Evolutionary conservation across 768 basidiomycete genomes (phyloP).

Genomic region (Pleurotus citrinopileatus): DNA sequence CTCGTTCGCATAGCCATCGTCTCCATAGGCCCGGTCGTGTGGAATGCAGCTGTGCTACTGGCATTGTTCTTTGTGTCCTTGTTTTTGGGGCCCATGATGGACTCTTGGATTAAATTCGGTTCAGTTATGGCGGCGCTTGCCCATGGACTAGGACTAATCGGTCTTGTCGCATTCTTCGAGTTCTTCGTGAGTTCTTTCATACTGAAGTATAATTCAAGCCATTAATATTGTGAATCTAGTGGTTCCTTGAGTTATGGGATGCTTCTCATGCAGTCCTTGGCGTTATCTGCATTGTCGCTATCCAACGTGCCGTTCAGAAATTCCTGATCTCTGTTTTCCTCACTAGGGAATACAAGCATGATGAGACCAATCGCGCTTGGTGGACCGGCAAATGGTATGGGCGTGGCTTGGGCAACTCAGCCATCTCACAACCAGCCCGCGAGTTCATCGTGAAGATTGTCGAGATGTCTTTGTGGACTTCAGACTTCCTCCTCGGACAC

Average conservation of each 20-base stretch:
- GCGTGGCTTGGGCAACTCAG: slow-evolving; percentile 85
- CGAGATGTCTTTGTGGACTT: slow-evolving; percentile 95
- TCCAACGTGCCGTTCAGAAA: slow-evolving; percentile 93
- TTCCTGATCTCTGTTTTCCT: slow-evolving; percentile 92
- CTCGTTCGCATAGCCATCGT: slow-evolving; percentile 88
- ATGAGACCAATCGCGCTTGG: slow-evolving; percentile 98
- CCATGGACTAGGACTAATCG: slow-evolving; percentile 78
- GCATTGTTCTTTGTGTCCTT: slow-evolving; percentile 89
- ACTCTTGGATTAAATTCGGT: slow-evolving; percentile 82
- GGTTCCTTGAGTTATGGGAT: slow-evolving; percentile 97
- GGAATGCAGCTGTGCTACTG: slow-evolving; percentile 89
- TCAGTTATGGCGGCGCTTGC: slow-evolving; percentile 92
- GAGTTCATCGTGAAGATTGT: slow-evolving; percentile 99
- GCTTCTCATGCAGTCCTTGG: slow-evolving; percentile 96
- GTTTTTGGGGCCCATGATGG: slow-evolving; percentile 88
- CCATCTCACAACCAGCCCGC: slow-evolving; percentile 92
- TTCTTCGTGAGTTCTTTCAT: slow-evolving; percentile 74
- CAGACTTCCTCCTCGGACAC: slow-evolving; percentile 88
- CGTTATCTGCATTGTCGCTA: slow-evolving; percentile 81
- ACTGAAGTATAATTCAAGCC: slow-evolving; percentile 26
- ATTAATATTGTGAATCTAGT: slow-evolving; percentile 41
- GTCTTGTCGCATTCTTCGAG: slow-evolving; percentile 88
- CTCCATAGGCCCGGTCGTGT: slow-evolving; percentile 89
- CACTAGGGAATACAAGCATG: slow-evolving; percentile 96
- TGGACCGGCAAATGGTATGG: slow-evolving; percentile 99